phyloP scores from a whole-genome alignment of 805 yeast species.

The Yarrowia sp. region DNA sequence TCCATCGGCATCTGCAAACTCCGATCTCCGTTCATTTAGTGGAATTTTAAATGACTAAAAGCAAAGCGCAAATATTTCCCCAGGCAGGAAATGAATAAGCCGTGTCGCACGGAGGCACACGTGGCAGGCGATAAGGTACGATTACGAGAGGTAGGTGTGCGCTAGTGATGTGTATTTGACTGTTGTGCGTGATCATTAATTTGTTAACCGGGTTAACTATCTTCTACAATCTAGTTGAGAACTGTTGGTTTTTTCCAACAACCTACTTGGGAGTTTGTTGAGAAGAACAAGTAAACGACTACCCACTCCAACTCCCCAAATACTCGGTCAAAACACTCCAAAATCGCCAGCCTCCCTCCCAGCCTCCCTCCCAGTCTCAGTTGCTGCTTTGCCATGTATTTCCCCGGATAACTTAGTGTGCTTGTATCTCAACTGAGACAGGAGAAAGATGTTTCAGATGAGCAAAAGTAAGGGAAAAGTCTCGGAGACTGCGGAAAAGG shows the following conservation, averaged over 20 bases:
- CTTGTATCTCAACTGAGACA: background rate
- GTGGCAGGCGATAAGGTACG: no score
- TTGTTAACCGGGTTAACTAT: no score
- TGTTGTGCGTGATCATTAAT: no score
- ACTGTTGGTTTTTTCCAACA: no score
- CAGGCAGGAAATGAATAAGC: background rate
- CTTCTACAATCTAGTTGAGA: no score
- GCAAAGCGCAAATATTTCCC: background rate
- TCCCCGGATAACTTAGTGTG: constrained; percentile 30
- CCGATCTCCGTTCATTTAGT: constrained; percentile 13
- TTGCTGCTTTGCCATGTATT: constrained; percentile 4
- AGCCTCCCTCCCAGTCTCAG: background rate
- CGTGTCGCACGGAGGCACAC: no score
- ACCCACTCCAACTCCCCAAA: no score
- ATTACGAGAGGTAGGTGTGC: no score
- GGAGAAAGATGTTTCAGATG: background rate
- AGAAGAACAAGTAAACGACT: no score
- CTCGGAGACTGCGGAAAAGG: background rate
- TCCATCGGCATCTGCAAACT: background rate
- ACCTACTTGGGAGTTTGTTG: no score
- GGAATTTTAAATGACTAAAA: constrained; percentile 1
- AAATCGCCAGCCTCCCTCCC: background rate
- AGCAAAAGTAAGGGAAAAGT: background rate
- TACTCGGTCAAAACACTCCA: no score
- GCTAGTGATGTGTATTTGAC: no score